Base-by-base conservation (phyloP, 2,329 filamentous ascomycete species). In the Cryphonectria naterciae region DNA sequence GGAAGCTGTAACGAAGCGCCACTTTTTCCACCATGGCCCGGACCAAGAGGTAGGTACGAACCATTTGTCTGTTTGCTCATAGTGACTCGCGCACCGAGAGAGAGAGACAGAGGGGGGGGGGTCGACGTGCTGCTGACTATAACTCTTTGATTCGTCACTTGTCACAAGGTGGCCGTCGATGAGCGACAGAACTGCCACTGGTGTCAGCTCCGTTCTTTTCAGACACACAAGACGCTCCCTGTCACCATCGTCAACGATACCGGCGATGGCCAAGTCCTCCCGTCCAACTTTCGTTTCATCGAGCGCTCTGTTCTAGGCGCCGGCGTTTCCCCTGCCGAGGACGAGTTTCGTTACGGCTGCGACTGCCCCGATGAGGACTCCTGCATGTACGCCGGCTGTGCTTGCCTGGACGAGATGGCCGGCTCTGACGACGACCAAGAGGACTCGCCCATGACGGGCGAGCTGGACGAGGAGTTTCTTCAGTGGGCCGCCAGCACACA, bases 251-350 rank as follows among this genome's bases (percentile, higher is more conserved):
- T 90, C 67, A 95, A 95, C 77, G 81, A 85, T 0, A 80, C 87
- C 2, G 90, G 92, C 74, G 80, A 85, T 1, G 74, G 75, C 70
- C 84, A 75, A 74, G 85, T 75, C n/a, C 82, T 89, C 19, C 89
- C 92, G 0, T 80, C 87, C 0, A 81, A 87, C 54, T 97, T 96
- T 75, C 83, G 84, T 0, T 95, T 95, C 78, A 90, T 94, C 68
- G 83, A 90, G 8, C 80, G 85, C 0, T 90, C 89, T 13, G 82
- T 91, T 4, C 83, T 92, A 1, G 81, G 86, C 2, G 75, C 85
- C 0, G 91, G 88, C 28, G 90, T 95, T 0, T 79, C 86, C 60
- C 83, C 85, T 17, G 87, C 87, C 4, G 87, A 87, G 72, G 82
- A 83, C 64, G 91, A 85, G 39, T 92, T 93, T 68, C 87, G 89